A percentile compares a stretch with the other conserved stretches of the same genome.
These are phyloP conservation scores for Diutina pseudorugosa DNA, from an alignment of 1,139 yeast genomes.

Conservation along the genomic window DNA sequence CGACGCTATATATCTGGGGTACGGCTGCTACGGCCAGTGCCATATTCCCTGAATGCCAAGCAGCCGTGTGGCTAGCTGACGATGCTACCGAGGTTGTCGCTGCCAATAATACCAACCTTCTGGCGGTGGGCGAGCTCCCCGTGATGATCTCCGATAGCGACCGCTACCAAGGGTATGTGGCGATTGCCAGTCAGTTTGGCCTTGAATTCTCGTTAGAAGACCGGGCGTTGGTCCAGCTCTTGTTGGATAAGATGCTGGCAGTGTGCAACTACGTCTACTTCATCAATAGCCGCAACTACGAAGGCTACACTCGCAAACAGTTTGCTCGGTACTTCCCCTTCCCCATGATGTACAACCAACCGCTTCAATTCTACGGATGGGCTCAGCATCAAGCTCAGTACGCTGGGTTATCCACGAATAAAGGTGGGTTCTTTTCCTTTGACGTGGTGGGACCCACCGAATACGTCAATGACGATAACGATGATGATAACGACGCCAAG, in stretches of 20 bases:
- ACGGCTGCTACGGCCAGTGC: background rate
- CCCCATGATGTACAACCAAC: conserved; percentile 79
- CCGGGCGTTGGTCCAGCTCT: background rate
- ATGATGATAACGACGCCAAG: conserved; percentile 8
- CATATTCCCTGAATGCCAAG: conserved; percentile 1
- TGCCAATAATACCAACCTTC: conserved; percentile 47
- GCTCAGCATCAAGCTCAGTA: conserved; percentile 36
- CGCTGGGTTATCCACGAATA: conserved; percentile 25
- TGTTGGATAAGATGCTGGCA: conserved; percentile 8
- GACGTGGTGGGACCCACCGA: conserved; percentile 17
- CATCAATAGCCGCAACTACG: conserved; percentile 52
- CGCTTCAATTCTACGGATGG: conserved; percentile 36
- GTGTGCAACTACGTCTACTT: conserved; percentile 53
- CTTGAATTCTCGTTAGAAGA: background rate
- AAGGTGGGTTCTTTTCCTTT: conserved; percentile 19
- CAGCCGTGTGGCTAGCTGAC: background rate
- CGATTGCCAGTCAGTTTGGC: conserved; percentile 34
- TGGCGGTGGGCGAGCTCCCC: conserved; percentile 46
- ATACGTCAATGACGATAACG: conserved; percentile 15
- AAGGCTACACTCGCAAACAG: conserved; percentile 46
- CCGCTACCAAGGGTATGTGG: conserved; percentile 34
- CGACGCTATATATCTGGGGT: conserved; percentile 1
- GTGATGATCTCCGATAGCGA: conserved; percentile 22
- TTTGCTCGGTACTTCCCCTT: conserved; percentile 54
- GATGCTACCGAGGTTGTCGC: conserved; percentile 25